A percentile compares a stretch with the other conserved stretches of the same genome.
phyloP scores from a whole-genome alignment of 257 asterid species.

The Nicotiana tabacum region DNA sequence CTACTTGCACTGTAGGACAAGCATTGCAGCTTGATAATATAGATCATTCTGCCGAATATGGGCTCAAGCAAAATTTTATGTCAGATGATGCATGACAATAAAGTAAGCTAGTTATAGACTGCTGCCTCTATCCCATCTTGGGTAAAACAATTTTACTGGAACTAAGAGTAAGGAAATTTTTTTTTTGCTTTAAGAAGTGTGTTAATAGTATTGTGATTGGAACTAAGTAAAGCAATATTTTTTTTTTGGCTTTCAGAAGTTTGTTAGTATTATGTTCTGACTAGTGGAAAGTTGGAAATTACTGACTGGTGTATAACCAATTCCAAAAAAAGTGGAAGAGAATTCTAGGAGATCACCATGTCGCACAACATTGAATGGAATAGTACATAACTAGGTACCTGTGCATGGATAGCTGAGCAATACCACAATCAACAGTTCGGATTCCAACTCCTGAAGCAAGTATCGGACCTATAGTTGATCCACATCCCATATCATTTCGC shows the following conservation, averaged over 20 bases:
- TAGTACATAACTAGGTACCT: slow-evolving; percentile 36
- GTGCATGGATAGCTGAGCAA: slow-evolving; percentile 98
- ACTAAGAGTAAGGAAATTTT: neutral
- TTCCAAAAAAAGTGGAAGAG: neutral
- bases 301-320: slow-evolving; percentile 2
- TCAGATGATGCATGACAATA: neutral
- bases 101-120: neutral
- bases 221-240: neutral
- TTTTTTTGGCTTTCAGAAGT: neutral
- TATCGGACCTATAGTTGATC: slow-evolving; percentile 97
- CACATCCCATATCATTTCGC: slow-evolving; percentile 98
- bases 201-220: neutral
- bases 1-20: neutral
- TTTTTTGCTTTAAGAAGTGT: neutral
- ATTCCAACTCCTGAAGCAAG: slow-evolving; percentile 97
- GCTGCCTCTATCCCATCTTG: neutral
- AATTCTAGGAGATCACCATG: neutral
- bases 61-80: neutral
- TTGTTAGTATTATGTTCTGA: neutral
- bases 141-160: neutral
- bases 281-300: neutral
- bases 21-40: neutral
- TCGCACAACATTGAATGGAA: neutral
- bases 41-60: neutral
- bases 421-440: slow-evolving; percentile 98